phyloP scores from a whole-genome alignment of 78 protist species.

The Capsaspora owczarzaki region DNA sequence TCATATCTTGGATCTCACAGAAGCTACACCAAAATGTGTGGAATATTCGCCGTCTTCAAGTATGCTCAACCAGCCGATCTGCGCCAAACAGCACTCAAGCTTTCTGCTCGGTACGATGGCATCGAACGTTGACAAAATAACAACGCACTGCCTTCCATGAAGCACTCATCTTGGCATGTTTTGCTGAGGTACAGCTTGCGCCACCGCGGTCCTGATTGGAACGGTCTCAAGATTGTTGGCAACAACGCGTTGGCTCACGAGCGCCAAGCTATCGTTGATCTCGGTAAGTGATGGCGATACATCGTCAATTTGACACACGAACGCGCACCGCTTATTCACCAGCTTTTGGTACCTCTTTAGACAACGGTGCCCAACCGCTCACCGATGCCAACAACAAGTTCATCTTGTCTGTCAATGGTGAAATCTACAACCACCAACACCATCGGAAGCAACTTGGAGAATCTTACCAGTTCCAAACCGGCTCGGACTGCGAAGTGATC shows the following conservation, averaged over 20 bases:
- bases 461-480: constrained; percentile 48
- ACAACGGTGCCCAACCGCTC: constrained; percentile 74
- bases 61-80: constrained; percentile 27
- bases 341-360: not conserved
- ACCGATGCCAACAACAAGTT: not conserved
- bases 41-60: constrained; percentile 55
- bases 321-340: not conserved
- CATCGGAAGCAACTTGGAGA: constrained; percentile 12
- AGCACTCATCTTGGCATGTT: not conserved
- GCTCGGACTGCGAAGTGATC: constrained; percentile 78
- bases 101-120: constrained; percentile 22
- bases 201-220: constrained; percentile 87
- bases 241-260: constrained; percentile 58
- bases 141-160: not conserved
- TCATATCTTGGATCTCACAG: too few species aligned
- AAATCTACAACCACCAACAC: constrained; percentile 74
- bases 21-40: constrained; percentile 68
- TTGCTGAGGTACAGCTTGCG: constrained; percentile 20
- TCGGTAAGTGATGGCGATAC: not conserved
- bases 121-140: not conserved
- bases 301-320: not conserved
- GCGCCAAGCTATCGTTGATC: constrained; percentile 72
- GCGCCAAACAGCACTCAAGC: constrained; percentile 33
- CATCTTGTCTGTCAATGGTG: constrained; percentile 73
- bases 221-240: constrained; percentile 39